phyloP scores from a whole-genome alignment of 345 rosid species.

The Passiflora organensis region DNA sequence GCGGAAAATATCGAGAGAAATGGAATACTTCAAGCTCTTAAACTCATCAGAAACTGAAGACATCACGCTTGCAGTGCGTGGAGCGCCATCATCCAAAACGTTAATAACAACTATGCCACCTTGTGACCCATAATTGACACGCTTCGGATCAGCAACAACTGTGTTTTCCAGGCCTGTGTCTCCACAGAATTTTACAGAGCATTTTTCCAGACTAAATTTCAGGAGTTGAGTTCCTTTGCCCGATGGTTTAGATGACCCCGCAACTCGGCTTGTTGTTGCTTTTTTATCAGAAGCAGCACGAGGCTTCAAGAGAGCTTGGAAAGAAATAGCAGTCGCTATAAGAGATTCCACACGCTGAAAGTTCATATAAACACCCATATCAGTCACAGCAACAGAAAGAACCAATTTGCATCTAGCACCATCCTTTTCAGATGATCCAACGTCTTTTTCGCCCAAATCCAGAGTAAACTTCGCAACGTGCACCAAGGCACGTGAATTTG shows the following conservation, averaged over 20 bases:
- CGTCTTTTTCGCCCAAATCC: conserved; percentile 87
- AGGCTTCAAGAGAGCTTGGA: conserved; percentile 58
- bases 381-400: conserved; percentile 80
- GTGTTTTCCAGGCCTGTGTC: conserved; percentile 63
- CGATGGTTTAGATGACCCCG: conserved; percentile 49
- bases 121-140: conserved; percentile 96
- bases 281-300: conserved; percentile 53
- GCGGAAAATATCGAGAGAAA: conserved; percentile 74
- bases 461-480: conserved; percentile 84
- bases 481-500: conserved; percentile 83
- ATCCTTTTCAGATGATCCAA: conserved; percentile 57
- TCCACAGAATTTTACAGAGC: conserved; percentile 63
- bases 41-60: conserved; percentile 49
- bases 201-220: conserved; percentile 76
- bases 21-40: conserved; percentile 58
- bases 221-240: conserved; percentile 78
- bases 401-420: conserved; percentile 56
- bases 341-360: conserved; percentile 76
- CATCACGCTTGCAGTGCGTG: conserved; percentile 61
- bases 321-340: conserved; percentile 59
- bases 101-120: conserved; percentile 74
- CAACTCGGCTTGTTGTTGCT: conserved; percentile 40
- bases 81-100: conserved; percentile 69
- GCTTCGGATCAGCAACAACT: conserved; percentile 76
- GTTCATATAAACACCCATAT: conserved; percentile 68